phyloP scores from a whole-genome alignment of 345 rosid genomes.

The Conringia planisiliqua region DNA sequence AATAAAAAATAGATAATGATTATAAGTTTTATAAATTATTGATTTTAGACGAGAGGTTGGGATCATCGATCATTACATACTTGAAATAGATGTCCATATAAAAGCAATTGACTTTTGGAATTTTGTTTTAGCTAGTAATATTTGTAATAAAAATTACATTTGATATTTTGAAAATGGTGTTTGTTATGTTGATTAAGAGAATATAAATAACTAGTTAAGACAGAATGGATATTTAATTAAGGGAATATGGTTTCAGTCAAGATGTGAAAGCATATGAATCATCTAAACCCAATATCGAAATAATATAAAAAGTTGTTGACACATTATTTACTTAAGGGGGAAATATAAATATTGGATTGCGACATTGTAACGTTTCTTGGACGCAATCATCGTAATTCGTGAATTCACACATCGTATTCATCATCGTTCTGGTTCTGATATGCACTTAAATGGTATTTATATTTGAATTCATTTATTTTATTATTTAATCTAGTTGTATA shows the following conservation, averaged over 20 bases:
- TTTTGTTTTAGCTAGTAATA: background rate
- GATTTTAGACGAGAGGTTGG: too few relatives aligned
- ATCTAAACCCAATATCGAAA: slow-evolving; percentile 4
- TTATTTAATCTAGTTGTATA: background rate
- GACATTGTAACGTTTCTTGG: slow-evolving; percentile 26
- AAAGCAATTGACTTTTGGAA: background rate
- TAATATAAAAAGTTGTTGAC: slow-evolving; percentile 8
- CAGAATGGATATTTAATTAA: background rate
- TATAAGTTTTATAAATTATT: too few relatives aligned
- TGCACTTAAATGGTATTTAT: background rate
- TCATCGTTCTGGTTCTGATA: slow-evolving; percentile 24
- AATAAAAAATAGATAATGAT: too few relatives aligned
- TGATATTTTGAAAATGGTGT: background rate
- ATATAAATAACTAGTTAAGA: background rate
- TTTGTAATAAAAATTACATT: background rate
- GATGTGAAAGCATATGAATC: slow-evolving; percentile 24
- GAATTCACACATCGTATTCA: slow-evolving; percentile 28
- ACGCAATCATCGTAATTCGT: slow-evolving; percentile 25
- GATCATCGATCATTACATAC: too few relatives aligned
- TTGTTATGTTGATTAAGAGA: background rate
- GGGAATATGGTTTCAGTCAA: background rate
- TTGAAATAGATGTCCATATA: background rate
- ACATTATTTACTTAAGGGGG: background rate
- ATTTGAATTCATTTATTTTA: background rate
- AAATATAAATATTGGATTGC: background rate